A percentile compares a stretch with the other conserved stretches of the same genome.
Conservation (phyloP, 805 yeast genomes). For the Spencermartinsiella europaea region DNA sequence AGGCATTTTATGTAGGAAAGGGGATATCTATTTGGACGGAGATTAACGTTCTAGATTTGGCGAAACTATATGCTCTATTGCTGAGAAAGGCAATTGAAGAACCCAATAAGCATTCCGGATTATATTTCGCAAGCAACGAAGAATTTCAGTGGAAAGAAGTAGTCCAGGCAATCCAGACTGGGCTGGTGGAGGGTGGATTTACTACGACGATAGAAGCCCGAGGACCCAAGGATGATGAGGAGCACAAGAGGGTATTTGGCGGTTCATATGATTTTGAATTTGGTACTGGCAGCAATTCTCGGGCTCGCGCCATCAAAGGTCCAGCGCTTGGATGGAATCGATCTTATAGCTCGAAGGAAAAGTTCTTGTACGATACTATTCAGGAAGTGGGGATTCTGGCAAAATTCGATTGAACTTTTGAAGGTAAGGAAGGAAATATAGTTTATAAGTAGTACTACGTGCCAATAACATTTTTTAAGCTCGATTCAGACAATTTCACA, state of each 20-base stretch:
- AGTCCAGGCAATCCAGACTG: constrained; percentile 13
- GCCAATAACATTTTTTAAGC: too few species aligned
- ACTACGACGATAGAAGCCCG: constrained; percentile 17
- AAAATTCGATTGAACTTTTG: too few species aligned
- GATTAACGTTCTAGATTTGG: constrained; percentile 17
- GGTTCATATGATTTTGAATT: constrained; percentile 44
- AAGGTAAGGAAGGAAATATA: too few species aligned
- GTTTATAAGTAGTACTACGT: too few species aligned
- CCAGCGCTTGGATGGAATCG: constrained; percentile 36
- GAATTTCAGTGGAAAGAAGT: constrained; percentile 15
- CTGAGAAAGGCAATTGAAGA: constrained; percentile 5
- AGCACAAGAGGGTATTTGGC: constrained; percentile 39
- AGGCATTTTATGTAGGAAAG: constrained; percentile 15
- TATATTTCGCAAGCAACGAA: constrained; percentile 15
- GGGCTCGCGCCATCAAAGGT: constrained; percentile 48
- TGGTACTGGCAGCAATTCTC: constrained; percentile 37
- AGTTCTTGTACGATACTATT: constrained; percentile 7
- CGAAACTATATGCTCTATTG: constrained; percentile 11
- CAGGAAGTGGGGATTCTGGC: background rate
- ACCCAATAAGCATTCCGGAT: constrained; percentile 14
- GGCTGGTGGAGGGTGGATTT: constrained; percentile 8
- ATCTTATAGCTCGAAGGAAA: constrained; percentile 17
- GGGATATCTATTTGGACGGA: constrained; percentile 17
- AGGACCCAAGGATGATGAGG: constrained; percentile 2
- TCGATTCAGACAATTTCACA: too few species aligned